Evolutionary conservation across 2,329 filamentous ascomycete species (phyloP).

Genomic region (Penicillium sp.): DNA sequence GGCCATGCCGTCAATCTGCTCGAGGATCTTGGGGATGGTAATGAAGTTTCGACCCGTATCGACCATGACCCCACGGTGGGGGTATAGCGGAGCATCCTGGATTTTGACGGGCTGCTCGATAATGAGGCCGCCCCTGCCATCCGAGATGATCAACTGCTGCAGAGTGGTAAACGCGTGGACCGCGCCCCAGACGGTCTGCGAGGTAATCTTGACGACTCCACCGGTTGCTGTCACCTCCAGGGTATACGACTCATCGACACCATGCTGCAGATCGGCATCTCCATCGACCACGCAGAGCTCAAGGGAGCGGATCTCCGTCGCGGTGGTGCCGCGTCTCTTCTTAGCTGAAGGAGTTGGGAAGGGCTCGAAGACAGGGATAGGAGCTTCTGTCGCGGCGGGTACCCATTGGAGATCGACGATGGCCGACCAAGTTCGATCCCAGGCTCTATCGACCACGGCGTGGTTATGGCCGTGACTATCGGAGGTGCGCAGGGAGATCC

Average conservation of each 20-base stretch:
- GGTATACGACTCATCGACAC: conserved; percentile 64
- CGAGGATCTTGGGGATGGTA: conserved; percentile 56
- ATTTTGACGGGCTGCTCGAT: conserved; percentile 62
- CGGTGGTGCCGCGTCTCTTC: conserved; percentile 36
- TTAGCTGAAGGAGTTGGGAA: conserved; percentile 56
- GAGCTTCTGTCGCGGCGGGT: conserved; percentile 59
- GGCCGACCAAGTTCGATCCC: conserved; percentile 56
- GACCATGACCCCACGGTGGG: conserved; percentile 62
- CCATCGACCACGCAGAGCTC: conserved; percentile 55
- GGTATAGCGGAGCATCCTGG: conserved; percentile 58
- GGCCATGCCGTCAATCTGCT: conserved; percentile 62
- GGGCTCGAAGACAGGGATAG: conserved; percentile 56
- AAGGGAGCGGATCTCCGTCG: conserved; percentile 48
- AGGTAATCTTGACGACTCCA: conserved; percentile 52
- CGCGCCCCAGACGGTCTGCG: conserved; percentile 61
- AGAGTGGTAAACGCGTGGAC: conserved; percentile 64
- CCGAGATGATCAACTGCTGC: conserved; percentile 61
- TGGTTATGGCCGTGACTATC: conserved; percentile 33
- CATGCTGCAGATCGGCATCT: conserved; percentile 59
- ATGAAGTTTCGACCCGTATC: conserved; percentile 63
- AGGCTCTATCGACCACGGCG: conserved; percentile 53
- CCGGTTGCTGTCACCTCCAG: conserved; percentile 52
- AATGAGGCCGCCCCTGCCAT: conserved; percentile 52
- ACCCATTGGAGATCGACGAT: conserved; percentile 61
- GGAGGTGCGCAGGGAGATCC: conserved; percentile 48